Evolutionary conservation across 768 basidiomycete species (phyloP).

Genomic region (Pholiota molesta): DNA sequence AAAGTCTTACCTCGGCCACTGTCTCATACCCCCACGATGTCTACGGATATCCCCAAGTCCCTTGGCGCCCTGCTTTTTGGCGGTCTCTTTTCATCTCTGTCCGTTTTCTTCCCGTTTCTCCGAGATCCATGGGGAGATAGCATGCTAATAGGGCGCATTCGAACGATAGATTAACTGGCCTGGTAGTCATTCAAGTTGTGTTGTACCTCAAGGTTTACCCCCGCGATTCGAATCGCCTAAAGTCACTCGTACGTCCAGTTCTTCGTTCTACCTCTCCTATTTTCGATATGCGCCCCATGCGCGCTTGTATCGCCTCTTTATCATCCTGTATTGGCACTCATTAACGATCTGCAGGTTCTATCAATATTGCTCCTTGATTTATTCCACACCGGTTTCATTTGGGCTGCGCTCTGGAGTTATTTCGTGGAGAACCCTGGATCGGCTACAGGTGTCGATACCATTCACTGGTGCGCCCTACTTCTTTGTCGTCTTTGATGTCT

Average conservation of each 20-base stretch:
- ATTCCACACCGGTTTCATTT: constrained; percentile 40
- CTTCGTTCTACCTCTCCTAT: not conserved
- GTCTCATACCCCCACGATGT: not conserved
- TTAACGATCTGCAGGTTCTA: constrained; percentile 27
- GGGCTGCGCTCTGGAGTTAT: constrained; percentile 42
- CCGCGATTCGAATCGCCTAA: constrained; percentile 27
- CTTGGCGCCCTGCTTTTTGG: constrained; percentile 44
- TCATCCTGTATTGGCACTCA: not conserved
- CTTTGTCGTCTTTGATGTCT: not conserved
- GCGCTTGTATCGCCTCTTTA: not conserved
- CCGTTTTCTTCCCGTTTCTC: constrained; percentile 9
- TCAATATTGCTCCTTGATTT: constrained; percentile 40
- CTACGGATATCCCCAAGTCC: constrained; percentile 33
- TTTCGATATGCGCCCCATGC: not conserved
- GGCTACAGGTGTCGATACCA: constrained; percentile 28
- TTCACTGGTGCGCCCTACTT: constrained; percentile 34
- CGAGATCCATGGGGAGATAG: too few species aligned
- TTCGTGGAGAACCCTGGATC: constrained; percentile 36
- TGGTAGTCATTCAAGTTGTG: constrained; percentile 35
- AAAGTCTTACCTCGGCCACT: not conserved
- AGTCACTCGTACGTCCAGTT: constrained; percentile 28
- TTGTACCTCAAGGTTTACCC: constrained; percentile 39
- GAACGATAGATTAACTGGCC: constrained; percentile 31
- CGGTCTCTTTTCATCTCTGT: constrained; percentile 39
- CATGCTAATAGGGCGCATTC: not conserved